These are phyloP conservation scores for Zoysia matrella DNA, from an alignment of 202 grass and related monocot genomes.

Conservation along the genomic window DNA sequence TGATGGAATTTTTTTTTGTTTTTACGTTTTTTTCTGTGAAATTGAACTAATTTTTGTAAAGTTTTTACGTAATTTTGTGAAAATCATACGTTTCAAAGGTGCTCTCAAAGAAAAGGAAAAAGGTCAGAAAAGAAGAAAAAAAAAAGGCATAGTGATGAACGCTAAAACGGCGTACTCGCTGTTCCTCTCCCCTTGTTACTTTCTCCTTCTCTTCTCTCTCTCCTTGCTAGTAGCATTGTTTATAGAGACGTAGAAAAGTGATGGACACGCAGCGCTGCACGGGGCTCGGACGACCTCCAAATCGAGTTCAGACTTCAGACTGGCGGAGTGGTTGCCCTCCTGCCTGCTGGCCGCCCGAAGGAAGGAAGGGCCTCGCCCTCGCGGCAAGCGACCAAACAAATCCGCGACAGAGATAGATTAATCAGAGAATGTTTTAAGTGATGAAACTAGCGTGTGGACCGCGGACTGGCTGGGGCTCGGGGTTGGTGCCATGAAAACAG, in stretches of 20 bases:
- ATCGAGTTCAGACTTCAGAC: background rate
- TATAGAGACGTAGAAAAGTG: background rate
- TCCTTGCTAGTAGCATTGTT: background rate
- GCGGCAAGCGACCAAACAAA: constrained; percentile 11
- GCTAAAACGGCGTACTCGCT: constrained; percentile 35
- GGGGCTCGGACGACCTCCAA: too few species aligned
- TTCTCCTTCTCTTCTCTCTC: background rate
- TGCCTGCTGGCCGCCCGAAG: background rate
- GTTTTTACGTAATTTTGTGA: too few species aligned
- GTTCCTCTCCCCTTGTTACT: background rate
- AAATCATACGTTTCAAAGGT: too few species aligned
- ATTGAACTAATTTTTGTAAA: too few species aligned
- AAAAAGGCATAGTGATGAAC: background rate
- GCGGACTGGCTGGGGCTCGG: background rate
- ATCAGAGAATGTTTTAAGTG: constrained; percentile 39
- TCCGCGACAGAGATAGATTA: constrained; percentile 29
- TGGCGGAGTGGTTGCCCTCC: constrained; percentile 42
- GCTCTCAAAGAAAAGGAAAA: too few species aligned
- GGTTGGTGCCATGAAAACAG: too few species aligned
- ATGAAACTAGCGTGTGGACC: background rate
- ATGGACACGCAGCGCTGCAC: background rate
- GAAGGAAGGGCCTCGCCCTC: constrained; percentile 26
- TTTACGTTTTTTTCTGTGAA: too few species aligned
- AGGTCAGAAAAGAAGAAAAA: background rate
- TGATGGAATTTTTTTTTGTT: too few species aligned